Percentiles rank a stretch among this genome's conserved stretches.
Evolutionary conservation across 768 basidiomycete species (phyloP).

Genomic region (Clitopilus passeckerianus): DNA sequence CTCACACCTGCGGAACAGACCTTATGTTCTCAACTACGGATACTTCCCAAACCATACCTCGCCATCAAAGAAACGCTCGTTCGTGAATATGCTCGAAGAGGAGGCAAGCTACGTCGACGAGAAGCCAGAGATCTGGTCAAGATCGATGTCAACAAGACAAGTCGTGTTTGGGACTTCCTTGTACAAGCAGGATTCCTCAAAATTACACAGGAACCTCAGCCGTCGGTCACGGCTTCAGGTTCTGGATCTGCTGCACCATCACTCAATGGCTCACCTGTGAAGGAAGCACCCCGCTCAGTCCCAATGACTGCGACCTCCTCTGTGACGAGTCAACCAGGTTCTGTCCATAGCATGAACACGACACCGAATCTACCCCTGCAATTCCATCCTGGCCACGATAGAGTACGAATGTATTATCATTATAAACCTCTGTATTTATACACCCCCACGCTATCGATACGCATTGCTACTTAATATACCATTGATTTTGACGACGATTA

Average conservation of each 20-base stretch:
- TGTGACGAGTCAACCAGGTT: background rate
- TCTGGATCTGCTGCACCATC: conserved; percentile 15
- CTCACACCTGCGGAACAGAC: conserved; percentile 85
- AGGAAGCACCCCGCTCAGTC: conserved; percentile 15
- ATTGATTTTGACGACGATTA: background rate
- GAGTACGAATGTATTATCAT: background rate
- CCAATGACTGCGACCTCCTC: background rate
- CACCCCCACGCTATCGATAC: background rate
- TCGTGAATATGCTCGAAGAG: conserved; percentile 86
- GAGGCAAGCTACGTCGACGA: conserved; percentile 81
- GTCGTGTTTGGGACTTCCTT: conserved; percentile 89
- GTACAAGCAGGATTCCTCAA: conserved; percentile 81
- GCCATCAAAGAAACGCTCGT: conserved; percentile 94
- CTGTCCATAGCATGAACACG: background rate
- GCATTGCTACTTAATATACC: background rate
- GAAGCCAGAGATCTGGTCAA: conserved; percentile 90
- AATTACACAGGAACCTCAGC: conserved; percentile 45
- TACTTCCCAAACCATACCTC: conserved; percentile 93
- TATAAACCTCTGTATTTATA: background rate
- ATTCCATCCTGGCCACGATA: background rate
- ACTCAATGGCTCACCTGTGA: conserved; percentile 29
- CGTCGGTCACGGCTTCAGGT: conserved; percentile 4
- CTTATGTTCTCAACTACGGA: conserved; percentile 84
- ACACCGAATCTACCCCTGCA: background rate
- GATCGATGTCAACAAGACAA: conserved; percentile 91